Base-by-base conservation (phyloP, 345 rosid genomes). In the Cochlearia excelsa region DNA sequence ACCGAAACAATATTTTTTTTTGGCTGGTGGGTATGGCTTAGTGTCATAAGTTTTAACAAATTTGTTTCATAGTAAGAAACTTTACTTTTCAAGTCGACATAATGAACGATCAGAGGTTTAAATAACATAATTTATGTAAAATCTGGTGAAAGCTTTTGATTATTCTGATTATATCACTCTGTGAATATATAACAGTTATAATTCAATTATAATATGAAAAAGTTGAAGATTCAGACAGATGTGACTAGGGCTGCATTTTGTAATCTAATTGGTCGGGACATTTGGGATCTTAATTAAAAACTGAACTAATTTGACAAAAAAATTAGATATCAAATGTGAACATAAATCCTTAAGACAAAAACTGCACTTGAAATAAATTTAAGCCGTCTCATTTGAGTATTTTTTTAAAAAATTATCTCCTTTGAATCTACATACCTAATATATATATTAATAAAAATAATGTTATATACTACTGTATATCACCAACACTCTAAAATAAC, bases 221-320 rank as follows among this genome's bases (percentile, higher is more conserved):
- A 38, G 34, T 69, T 47, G 56, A 61, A 68, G 51, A 69, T 40
- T 46, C 38, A 53, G 51, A 61, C 54, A 61, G 67, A 69, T 69
- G 57, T 69, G 73, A 47, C 62, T 61, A 69, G 57, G 58, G 68
- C 46, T 41, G 52, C 40, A 29, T 41, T 54, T 7, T 58, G 33
- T 61, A 54, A 47, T 54, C 67, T 40, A 41, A 54, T 16, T 42
- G 52, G 63, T 59, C 53, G 51, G 68, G 61, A 46, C 50, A 54
- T 51, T 48, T 54, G 38, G 56, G 49, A 40, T 61, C 60, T 30
- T 54, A 38, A 54, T 26, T 54, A 38, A 38, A 53, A 56, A 39
- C 56, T 48, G n/a, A 30, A 68, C 26, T n/a, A 31, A 26, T 27
- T 40, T 68, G 34, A 47, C 28, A 26, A 61, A 10, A 38, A 7